Percentiles rank a stretch among this genome's conserved stretches.
Conservation (phyloP, 164 flowering plant genomes). For the Chimonanthus salicifolius region DNA sequence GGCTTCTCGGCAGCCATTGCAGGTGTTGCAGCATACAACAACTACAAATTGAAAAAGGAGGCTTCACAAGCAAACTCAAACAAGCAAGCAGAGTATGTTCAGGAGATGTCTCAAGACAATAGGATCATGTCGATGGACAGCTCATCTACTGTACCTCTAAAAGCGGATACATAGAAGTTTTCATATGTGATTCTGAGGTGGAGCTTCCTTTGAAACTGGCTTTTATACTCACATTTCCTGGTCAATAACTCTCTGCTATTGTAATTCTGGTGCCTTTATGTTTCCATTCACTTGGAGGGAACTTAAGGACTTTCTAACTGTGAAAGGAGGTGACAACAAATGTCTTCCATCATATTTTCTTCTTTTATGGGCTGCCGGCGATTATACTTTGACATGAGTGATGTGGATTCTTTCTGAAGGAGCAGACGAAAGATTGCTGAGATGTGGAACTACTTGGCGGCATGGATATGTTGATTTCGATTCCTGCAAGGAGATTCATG, state of each 20-base stretch:
- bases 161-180: slow-evolving; percentile 5
- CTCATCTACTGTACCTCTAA: slow-evolving; percentile 22
- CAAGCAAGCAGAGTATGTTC: slow-evolving; percentile 5
- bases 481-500: neutral
- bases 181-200: neutral
- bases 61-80: slow-evolving; percentile 35
- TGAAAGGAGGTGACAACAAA: neutral
- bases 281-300: neutral
- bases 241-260: neutral
- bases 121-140: slow-evolving; percentile 24
- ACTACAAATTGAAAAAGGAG: slow-evolving; percentile 81
- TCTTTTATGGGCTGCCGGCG: neutral
- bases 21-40: slow-evolving; percentile 94
- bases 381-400: neutral
- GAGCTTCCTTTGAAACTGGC: neutral
- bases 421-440: neutral
- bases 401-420: neutral
- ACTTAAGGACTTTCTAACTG: neutral
- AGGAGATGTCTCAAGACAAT: slow-evolving; percentile 20
- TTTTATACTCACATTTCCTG: neutral
- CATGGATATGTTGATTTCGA: neutral
- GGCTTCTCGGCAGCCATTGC: slow-evolving; percentile 59
- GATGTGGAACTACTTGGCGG: neutral
- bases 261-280: neutral
- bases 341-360: neutral